Percentiles rank a stretch among this genome's conserved stretches.
Evolutionary conservation across 352 stramenopile species (phyloP).

Genomic region (Phytophthora fragariae): DNA sequence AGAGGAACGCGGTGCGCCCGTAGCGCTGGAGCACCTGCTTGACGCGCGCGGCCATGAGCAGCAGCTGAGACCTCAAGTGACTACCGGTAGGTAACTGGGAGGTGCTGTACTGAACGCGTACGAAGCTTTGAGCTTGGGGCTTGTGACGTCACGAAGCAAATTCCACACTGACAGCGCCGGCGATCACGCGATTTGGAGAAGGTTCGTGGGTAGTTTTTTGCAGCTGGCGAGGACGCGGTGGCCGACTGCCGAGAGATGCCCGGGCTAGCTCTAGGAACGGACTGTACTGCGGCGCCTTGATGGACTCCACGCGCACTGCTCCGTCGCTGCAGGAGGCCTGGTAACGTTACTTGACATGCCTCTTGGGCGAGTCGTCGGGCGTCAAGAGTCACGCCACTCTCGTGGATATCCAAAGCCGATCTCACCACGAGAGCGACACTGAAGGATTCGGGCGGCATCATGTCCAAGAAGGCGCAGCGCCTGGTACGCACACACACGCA

Average conservation of each 20-base stretch:
- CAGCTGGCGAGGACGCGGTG: slow-evolving; percentile 11
- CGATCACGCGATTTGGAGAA: slow-evolving; percentile 25
- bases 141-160: slow-evolving; percentile 17
- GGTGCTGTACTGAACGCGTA: too few species aligned
- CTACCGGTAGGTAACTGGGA: background rate
- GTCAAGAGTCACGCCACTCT: too few species aligned
- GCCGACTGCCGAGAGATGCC: background rate
- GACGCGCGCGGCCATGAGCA: slow-evolving; percentile 63
- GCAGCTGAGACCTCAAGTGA: background rate
- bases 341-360: too few species aligned
- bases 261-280: too few species aligned
- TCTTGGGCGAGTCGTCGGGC: too few species aligned
- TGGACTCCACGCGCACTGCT: too few species aligned
- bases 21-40: slow-evolving; percentile 93
- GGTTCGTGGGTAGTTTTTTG: slow-evolving; percentile 8
- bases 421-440: too few species aligned
- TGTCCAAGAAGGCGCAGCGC: slow-evolving; percentile 34
- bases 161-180: slow-evolving; percentile 11
- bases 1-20: slow-evolving; percentile 94
- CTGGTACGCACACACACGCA: slow-evolving; percentile 28
- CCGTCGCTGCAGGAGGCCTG: too few species aligned
- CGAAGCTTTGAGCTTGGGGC: background rate
- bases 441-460: background rate
- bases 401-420: too few species aligned
- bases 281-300: too few species aligned